Evolutionary conservation across 208 protist genomes (phyloP).

Genomic region (Trypanosoma mega): DNA sequence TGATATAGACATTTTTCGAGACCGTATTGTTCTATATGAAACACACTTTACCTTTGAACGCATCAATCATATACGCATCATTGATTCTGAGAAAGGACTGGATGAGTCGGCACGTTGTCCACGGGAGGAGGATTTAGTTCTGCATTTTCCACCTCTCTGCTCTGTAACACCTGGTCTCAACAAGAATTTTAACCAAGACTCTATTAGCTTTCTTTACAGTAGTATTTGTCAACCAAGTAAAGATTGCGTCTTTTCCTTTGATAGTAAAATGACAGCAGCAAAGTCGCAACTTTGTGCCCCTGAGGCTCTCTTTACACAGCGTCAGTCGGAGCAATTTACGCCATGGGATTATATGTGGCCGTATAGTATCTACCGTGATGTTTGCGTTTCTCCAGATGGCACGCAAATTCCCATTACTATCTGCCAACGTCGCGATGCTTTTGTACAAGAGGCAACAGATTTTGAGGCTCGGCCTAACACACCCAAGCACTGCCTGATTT

Average conservation of each 20-base stretch:
- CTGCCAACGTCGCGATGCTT: slow-evolving; percentile 83
- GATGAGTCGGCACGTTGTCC: slow-evolving; percentile 46
- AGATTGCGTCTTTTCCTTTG: slow-evolving; percentile 87
- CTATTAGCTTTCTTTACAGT: slow-evolving; percentile 89
- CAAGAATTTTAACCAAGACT: slow-evolving; percentile 88
- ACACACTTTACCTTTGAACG: slow-evolving; percentile 85
- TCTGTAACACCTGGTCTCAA: slow-evolving; percentile 84
- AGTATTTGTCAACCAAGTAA: slow-evolving; percentile 77
- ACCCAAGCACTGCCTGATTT: slow-evolving; percentile 89
- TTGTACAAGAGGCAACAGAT: slow-evolving; percentile 88
- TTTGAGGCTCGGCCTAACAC: slow-evolving; percentile 86
- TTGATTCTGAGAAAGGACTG: slow-evolving; percentile 75
- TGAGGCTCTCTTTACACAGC: slow-evolving; percentile 87
- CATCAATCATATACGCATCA: slow-evolving; percentile 79
- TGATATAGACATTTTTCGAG: slow-evolving; percentile 87
- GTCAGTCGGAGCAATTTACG: slow-evolving; percentile 89
- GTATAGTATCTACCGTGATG: slow-evolving; percentile 89
- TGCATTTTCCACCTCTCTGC: slow-evolving; percentile 83
- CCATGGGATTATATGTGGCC: slow-evolving; percentile 94
- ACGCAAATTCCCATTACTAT: slow-evolving; percentile 90
- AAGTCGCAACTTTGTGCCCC: slow-evolving; percentile 61
- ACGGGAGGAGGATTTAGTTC: slow-evolving; percentile 71
- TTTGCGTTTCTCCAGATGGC: slow-evolving; percentile 80
- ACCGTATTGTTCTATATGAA: slow-evolving; percentile 76
- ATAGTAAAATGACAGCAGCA: slow-evolving; percentile 68